Base-by-base conservation (phyloP, 1,284 basidiomycete genomes). In the Amylostereum chailletii region DNA sequence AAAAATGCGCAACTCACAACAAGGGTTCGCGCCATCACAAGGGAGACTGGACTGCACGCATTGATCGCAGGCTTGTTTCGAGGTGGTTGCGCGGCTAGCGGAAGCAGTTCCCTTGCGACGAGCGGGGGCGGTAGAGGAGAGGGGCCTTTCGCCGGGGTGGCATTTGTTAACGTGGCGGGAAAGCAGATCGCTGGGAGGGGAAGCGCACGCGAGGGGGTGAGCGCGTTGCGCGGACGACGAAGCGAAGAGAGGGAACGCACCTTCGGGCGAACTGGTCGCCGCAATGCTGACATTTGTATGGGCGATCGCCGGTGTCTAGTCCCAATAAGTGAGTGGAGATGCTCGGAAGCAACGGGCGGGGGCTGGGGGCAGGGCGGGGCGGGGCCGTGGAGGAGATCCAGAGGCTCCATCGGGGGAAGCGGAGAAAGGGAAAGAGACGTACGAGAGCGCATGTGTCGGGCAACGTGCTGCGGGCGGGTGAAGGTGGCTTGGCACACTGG, bases 131-230 rank as follows among this genome's bases (percentile, higher is more conserved):
- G 69, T 67, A 10, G 64, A 70, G 0, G 72, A 69, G 1, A 73
- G 65, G 0, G 78, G 77, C 56, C 83, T 86, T 66, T 87, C 86
- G 55, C 75, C 75, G 2, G 86, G 79, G 64, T 94, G 91, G 55
- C 90, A 91, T 60, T 94, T 94, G 68, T 93, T 93, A 56, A 93
- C 77, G 61, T 94, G 91, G 57, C 91, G 71, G 3, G 90, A 91
- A 42, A 93, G 78, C 2, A 94, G 74, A 70, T 94, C 90, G 63
- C 87, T 90, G 57, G 34, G 34, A 29, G 29, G 41, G 49, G 42
- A 41, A 41, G 9, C 19, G 19, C 19, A 19, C 49, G 44, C 33
- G 43, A 49, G 37, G 49, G 26, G 46, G 42, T 39, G 9, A 39
- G 26, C 10, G 34, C 39, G 34, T 30, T 38, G 42, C 32, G 40